Base-by-base conservation (phyloP, 495 filamentous ascomycete species). In the Cenococcum geophilum region DNA sequence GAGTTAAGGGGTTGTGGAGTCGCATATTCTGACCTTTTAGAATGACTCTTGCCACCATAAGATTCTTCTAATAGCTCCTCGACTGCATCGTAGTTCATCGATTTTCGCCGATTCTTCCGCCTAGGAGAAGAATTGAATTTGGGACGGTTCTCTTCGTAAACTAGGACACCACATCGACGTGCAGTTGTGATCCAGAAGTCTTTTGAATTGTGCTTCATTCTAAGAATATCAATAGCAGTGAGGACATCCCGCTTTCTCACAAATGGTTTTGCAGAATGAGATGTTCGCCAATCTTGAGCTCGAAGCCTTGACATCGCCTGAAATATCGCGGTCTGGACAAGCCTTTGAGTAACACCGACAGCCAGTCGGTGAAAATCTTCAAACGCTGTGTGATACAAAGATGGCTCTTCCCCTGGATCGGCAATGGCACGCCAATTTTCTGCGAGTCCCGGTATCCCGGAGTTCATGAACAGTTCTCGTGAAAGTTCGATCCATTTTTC, bases 191-290 rank as follows among this genome's bases (percentile, higher is more conserved):
- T 74, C 83, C 89, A 90, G 54, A 83, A 84, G 12, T 82, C 73
- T 14, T 65, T 65, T 6, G 68, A 71, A 53, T 82, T 72, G 4
- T 57, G 50, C 35, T 73, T 64, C 58, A 88, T 62, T 0, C 78
- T 75, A 0, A 88, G 70, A 0, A 81, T 79, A 11, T 85, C 74
- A 1, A 83, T 69, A 0, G 89, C 89, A 1, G 86, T 82, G 22
- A 75, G 67, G 0, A 92, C 87, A 67, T 96, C 91, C 45, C 75
- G 71, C 3, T 57, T 63, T 55, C 74, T 79, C 25, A 93, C 79
- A 0, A 73, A 49, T 1, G 63, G 66, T 6, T 22, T 42, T 6
- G 57, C 56, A 1, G 50, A 59, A 35, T 66, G 62, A 42, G 62
- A 63, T 3, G 34, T 36, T n/a, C 62, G 55, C 60, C 60, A 60